Percentiles rank a stretch among this genome's conserved stretches.
Conservation (phyloP, 2,329 filamentous ascomycete genomes). For the Cryphonectria japonica region DNA sequence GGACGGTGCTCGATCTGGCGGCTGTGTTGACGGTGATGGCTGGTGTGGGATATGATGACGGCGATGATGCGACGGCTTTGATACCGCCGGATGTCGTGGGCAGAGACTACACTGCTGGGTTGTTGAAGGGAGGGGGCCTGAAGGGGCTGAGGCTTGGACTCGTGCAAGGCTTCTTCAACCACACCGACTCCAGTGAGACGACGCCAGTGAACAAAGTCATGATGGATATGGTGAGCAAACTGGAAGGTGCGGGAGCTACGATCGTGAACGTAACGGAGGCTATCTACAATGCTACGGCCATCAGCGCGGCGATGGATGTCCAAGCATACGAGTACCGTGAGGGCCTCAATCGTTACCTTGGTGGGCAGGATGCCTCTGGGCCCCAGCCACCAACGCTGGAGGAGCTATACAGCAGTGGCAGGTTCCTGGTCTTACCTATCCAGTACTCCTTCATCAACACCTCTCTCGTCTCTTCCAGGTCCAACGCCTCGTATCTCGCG, state of each 20-base stretch:
- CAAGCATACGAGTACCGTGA: slow-evolving; percentile 65
- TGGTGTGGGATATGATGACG: slow-evolving; percentile 51
- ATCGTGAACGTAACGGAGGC: slow-evolving; percentile 53
- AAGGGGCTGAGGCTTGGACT: slow-evolving; percentile 39
- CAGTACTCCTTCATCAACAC: slow-evolving; percentile 60
- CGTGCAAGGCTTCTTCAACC: slow-evolving; percentile 61
- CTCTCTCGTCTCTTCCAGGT: slow-evolving; percentile 54
- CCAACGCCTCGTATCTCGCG: slow-evolving; percentile 48
- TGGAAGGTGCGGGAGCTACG: slow-evolving; percentile 51
- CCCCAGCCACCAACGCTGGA: slow-evolving; percentile 48
- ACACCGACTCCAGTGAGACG: slow-evolving; percentile 54
- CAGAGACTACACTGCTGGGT: slow-evolving; percentile 50
- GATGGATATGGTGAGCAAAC: slow-evolving; percentile 47
- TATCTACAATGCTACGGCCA: slow-evolving; percentile 55
- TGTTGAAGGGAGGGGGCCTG: slow-evolving; percentile 41
- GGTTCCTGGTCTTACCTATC: slow-evolving; percentile 63
- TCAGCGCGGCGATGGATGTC: slow-evolving; percentile 56
- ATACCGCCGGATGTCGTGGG: slow-evolving; percentile 46
- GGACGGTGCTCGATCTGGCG: slow-evolving; percentile 54
- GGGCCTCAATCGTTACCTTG: slow-evolving; percentile 59
- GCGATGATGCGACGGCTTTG: slow-evolving; percentile 56
- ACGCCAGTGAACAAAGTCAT: slow-evolving; percentile 60
- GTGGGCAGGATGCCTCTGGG: slow-evolving; percentile 46
- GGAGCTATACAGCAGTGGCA: slow-evolving; percentile 52
- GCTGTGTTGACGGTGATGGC: slow-evolving; percentile 57